Conservation (phyloP, 345 rosid genomes). For the Lumnitzera littorea region DNA sequence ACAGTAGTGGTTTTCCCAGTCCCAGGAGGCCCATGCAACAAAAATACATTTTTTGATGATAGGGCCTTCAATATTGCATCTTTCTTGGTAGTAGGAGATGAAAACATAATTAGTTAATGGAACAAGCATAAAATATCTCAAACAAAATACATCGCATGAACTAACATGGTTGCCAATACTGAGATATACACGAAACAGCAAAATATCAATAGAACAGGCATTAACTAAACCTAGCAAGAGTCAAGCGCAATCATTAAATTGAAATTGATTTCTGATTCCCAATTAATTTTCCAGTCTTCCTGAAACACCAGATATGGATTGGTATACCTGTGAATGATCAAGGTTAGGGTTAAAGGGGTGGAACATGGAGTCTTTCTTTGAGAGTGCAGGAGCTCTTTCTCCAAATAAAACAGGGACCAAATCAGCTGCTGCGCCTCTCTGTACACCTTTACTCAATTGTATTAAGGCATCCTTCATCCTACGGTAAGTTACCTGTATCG, state of each 20-base stretch:
- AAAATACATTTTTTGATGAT: conserved; percentile 74
- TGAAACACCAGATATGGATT: too few species aligned
- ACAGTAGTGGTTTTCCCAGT: conserved; percentile 99
- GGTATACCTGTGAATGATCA: conserved; percentile 77
- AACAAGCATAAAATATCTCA: neutral
- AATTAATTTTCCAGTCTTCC: too few species aligned
- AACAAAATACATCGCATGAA: neutral
- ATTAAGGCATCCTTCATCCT: conserved; percentile 92
- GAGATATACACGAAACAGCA: conserved; percentile 1
- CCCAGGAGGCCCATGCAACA: conserved; percentile 99
- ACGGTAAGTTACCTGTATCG: conserved; percentile 65
- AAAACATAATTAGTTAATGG: conserved; percentile 3
- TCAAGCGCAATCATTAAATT: too few species aligned
- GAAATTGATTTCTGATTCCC: too few species aligned
- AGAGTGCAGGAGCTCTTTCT: conserved; percentile 45
- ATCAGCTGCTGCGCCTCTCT: conserved; percentile 83
- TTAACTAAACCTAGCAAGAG: too few species aligned
- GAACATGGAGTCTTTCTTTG: conserved; percentile 53
- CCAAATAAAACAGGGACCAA: conserved; percentile 84
- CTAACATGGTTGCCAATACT: neutral
- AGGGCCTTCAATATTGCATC: conserved; percentile 78
- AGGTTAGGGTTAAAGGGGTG: conserved; percentile 63
- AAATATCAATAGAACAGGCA: too few species aligned
- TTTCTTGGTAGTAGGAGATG: conserved; percentile 31
- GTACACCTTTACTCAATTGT: conserved; percentile 77